Base-by-base conservation (phyloP, 352 stramenopile species). In the Globisporangium paddicum region DNA sequence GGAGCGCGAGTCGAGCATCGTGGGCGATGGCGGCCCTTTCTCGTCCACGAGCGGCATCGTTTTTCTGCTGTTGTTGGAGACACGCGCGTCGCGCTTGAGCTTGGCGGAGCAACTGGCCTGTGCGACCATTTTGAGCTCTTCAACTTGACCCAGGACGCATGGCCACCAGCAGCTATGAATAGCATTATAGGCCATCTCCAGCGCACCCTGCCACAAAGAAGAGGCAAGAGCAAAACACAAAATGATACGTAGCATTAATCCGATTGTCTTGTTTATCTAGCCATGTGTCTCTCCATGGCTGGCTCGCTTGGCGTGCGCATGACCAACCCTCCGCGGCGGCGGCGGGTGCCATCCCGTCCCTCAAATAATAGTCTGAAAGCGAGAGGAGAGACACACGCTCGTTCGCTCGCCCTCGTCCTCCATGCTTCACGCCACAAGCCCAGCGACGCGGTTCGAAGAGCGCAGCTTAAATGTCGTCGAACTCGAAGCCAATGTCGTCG, bases 401-500 rank as follows among this genome's bases (percentile, higher is more conserved):
- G 19, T n/a, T 18, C 30, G 14, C 1, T 21, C 21, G 6, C 30
- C 13, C 9, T 19, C 18, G n/a, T 30, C 25, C 25, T 51, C 26
- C 40, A 28, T 51, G 21, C 28, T 18, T 32, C 45, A 51, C 25
- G 25, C 25, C 45, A 25, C 45, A 25, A 51, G 45, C 25, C 35
- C 45, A 51, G 25, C 45, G 5, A 34, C 25, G 35, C 2, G 16
- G 35, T 35, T 9, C 45, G 13, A 16, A 21, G 21, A 52, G n/a
- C 40, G 11, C 23, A n/a, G 65, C 65, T 88, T 92, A 96, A 64
- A 95, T 95, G 78, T 95, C 82, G 69, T 96, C 83, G 54, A 96
- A 96, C 58, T 96, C 85, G 64, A 96, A 95, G 63, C 83, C 87
- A 72, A 89, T 91, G 71, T 95, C 85, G 72, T 94, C 87, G 60